Evolutionary conservation across 495 filamentous ascomycete genomes (phyloP), one percentile per base, ranked within the genome.

Genomic region (Daldinia childiae): DNA sequence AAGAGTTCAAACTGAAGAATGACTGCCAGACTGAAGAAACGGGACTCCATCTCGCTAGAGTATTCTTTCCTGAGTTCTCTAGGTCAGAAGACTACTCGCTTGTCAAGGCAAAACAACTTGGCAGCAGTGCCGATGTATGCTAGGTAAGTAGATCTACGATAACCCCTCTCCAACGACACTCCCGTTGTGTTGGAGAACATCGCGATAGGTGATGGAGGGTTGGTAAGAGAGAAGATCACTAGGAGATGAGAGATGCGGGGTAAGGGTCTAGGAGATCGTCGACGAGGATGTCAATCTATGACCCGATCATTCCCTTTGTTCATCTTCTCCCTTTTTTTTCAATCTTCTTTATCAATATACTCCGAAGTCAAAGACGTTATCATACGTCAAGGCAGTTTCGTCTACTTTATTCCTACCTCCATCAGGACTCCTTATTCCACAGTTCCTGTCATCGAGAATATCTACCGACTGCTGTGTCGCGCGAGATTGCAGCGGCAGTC

Each of bases 231-330:
- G 64, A 41, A 21, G 70, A 68, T 66, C 58, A 54, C 36, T 19
- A 58, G 17, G 52, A 66, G 62, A 74, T 69, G 62, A 50, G 48
- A 71, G 43, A 74, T 74, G 71, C 71, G 71, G 71, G 71, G 71
- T 74, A 74, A 74, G 38, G 58, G 32, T 58, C 38, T 55, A 54
- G 30, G 26, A 65, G 70, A 73, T 73, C 70, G 54, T 68, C 59
- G 27, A 62, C 61, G 65, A 68, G 57, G 70, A 56, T 60, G 17
- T 6, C 38, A 55, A n/a, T 64, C 59, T 66, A 63, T 69, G 59
- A 57, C 30, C 60, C 51, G 66, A 52, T 73, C 62, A 58, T 62
- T 66, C 41, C 48, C 58, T 48, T 58, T n/a, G 21, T 63, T 68
- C 52, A 55, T 64, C 14, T 68, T 29, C 27, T 24, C 41, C 43